These are phyloP conservation scores for Phytophthora pistaciae DNA, from an alignment of 352 stramenopile genomes.

Conservation along the genomic window DNA sequence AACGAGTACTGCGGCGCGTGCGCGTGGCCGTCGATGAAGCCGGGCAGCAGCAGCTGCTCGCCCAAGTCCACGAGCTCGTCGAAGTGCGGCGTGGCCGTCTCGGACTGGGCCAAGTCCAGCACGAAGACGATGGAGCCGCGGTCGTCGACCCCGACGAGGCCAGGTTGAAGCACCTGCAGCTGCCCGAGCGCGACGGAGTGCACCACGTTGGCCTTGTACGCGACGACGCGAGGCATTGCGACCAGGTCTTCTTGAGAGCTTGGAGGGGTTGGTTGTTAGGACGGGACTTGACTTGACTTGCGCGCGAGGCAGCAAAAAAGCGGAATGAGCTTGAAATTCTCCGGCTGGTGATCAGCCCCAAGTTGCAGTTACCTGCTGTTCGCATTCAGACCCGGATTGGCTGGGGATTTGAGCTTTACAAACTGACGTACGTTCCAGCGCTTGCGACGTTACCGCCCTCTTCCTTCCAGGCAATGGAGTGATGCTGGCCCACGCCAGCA, in stretches of 20 bases:
- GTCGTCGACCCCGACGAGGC: conserved; percentile 51
- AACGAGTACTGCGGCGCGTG: conserved; percentile 96
- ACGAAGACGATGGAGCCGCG: conserved; percentile 38
- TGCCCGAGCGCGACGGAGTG: conserved; percentile 69
- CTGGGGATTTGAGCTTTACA: conserved; percentile 5
- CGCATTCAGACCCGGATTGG: conserved; percentile 16
- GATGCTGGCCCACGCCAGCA: background rate
- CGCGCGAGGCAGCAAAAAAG: conserved; percentile 15
- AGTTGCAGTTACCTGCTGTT: conserved; percentile 18
- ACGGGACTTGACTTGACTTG: conserved; percentile 7
- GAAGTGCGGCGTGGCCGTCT: conserved; percentile 25
- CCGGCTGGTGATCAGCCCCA: conserved; percentile 4
- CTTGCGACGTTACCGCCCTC: conserved; percentile 1
- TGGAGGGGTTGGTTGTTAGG: too few relatives aligned
- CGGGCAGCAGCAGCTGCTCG: conserved; percentile 89
- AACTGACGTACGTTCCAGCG: conserved; percentile 1
- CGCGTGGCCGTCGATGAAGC: conserved; percentile 95
- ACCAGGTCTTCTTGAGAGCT: background rate
- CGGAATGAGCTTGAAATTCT: conserved; percentile 16
- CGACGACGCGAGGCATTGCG: conserved; percentile 44
- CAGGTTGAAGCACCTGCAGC: conserved; percentile 32
- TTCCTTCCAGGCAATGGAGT: background rate
- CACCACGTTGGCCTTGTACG: conserved; percentile 84
- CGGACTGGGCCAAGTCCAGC: conserved; percentile 23
- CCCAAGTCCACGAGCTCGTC: conserved; percentile 76